Conservation (phyloP, 768 basidiomycete species). For the Tubosaeta brunneosetosa region DNA sequence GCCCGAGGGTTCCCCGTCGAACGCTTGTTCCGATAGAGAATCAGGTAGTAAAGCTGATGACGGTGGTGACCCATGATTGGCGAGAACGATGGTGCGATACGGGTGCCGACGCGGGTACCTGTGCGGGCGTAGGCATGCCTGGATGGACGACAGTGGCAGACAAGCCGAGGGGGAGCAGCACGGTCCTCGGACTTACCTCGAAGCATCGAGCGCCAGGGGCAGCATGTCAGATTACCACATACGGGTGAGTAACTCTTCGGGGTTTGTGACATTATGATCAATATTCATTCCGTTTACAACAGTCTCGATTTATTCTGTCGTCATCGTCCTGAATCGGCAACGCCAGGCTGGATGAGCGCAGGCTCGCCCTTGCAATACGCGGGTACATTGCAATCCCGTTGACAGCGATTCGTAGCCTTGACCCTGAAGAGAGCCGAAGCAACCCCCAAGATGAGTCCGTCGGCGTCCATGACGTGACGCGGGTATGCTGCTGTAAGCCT, state of each 20-base stretch:
- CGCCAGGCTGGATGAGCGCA: background rate
- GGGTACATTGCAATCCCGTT: too few relatives aligned
- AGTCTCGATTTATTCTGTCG: background rate
- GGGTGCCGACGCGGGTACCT: background rate
- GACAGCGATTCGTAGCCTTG: too few relatives aligned
- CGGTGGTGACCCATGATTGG: background rate
- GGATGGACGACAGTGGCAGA: too few relatives aligned
- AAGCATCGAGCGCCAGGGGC: background rate
- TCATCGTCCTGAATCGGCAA: background rate
- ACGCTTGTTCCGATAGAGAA: background rate
- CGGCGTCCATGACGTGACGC: too few relatives aligned
- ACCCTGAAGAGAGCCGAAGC: too few relatives aligned
- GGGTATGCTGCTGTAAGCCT: too few relatives aligned
- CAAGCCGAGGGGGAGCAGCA: background rate
- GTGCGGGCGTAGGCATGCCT: background rate
- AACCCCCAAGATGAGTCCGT: too few relatives aligned
- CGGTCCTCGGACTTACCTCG: background rate
- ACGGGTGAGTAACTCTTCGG: background rate
- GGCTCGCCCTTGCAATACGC: background rate
- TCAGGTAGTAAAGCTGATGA: background rate
- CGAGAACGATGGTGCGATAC: background rate
- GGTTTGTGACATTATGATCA: background rate
- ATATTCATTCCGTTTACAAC: background rate
- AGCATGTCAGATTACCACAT: background rate
- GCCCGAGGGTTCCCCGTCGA: background rate